Conservation (phyloP, 2,329 filamentous ascomycete genomes). For the Pyricularia grisea region DNA sequence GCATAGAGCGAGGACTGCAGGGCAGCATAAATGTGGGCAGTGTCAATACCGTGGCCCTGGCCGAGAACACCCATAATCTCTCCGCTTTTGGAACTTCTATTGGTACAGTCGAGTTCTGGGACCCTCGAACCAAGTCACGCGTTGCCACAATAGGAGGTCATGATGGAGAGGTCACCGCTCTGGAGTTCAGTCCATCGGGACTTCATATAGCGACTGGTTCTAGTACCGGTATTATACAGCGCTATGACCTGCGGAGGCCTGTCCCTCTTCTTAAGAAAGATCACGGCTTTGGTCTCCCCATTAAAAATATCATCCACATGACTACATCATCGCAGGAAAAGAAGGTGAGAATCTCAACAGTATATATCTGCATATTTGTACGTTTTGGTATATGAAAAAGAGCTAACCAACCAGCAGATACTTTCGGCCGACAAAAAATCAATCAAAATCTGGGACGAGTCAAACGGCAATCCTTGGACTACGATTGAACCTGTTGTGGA, state of each 20-base stretch:
- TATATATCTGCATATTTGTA: background rate
- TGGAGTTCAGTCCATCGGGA: conserved; percentile 78
- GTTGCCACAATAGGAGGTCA: conserved; percentile 66
- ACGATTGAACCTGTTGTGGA: conserved; percentile 92
- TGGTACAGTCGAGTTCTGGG: conserved; percentile 97
- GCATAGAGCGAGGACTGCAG: conserved; percentile 65
- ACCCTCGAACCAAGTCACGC: conserved; percentile 72
- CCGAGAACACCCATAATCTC: conserved; percentile 81
- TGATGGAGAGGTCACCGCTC: conserved; percentile 69
- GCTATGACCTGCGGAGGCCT: conserved; percentile 87
- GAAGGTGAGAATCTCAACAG: conserved; percentile 33
- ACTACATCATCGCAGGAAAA: conserved; percentile 67
- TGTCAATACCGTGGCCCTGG: conserved; percentile 80
- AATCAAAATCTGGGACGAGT: conserved; percentile 92
- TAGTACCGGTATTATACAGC: conserved; percentile 77
- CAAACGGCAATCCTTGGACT: conserved; percentile 81
- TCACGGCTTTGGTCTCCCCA: conserved; percentile 88
- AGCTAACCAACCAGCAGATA: conserved; percentile 31
- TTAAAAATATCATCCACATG: conserved; percentile 71
- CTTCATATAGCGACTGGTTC: conserved; percentile 79
- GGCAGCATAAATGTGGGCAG: conserved; percentile 78
- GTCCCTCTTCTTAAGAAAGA: conserved; percentile 83
- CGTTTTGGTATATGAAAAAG: background rate
- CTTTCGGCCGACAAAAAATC: conserved; percentile 89
- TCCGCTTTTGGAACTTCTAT: conserved; percentile 88